Evolutionary conservation across 768 basidiomycete species (phyloP).

Genomic region (Suillus lakei): DNA sequence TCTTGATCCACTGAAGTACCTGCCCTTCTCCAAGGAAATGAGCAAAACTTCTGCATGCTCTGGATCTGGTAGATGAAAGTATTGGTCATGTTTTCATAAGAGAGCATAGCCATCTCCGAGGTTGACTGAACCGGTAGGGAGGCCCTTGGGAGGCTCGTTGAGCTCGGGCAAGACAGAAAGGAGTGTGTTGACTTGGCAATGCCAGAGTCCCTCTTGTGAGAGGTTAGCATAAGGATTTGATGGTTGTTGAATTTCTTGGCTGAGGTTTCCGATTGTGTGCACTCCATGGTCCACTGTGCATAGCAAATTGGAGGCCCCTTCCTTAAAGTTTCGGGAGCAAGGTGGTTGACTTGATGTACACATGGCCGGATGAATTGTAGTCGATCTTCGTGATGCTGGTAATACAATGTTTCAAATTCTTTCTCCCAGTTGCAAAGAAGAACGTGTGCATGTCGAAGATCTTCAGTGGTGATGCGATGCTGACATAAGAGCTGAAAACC

Average conservation of each 20-base stretch:
- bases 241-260: slow-evolving; percentile 25
- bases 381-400: slow-evolving; percentile 23
- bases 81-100: background rate
- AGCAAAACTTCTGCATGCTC: background rate
- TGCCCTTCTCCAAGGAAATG: background rate
- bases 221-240: slow-evolving; percentile 32
- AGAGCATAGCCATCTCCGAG: background rate
- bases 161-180: slow-evolving; percentile 14
- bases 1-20: background rate
- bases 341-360: slow-evolving; percentile 35
- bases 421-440: slow-evolving; percentile 24
- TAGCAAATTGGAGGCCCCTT: slow-evolving; percentile 25
- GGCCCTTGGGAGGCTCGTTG: background rate
- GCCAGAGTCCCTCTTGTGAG: slow-evolving; percentile 24
- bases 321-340: slow-evolving; percentile 18
- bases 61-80: background rate
- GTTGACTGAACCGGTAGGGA: background rate
- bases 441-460: slow-evolving; percentile 19
- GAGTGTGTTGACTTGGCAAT: slow-evolving; percentile 20
- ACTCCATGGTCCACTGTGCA: slow-evolving; percentile 35
- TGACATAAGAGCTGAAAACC: slow-evolving; percentile 26
- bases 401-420: slow-evolving; percentile 36
- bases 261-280: slow-evolving; percentile 30
- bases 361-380: slow-evolving; percentile 37
- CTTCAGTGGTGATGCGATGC: slow-evolving; percentile 13